Percentiles rank a stretch among this genome's conserved stretches.
Conservation (phyloP, 495 filamentous ascomycete species). For the Margaritispora aquatica region DNA sequence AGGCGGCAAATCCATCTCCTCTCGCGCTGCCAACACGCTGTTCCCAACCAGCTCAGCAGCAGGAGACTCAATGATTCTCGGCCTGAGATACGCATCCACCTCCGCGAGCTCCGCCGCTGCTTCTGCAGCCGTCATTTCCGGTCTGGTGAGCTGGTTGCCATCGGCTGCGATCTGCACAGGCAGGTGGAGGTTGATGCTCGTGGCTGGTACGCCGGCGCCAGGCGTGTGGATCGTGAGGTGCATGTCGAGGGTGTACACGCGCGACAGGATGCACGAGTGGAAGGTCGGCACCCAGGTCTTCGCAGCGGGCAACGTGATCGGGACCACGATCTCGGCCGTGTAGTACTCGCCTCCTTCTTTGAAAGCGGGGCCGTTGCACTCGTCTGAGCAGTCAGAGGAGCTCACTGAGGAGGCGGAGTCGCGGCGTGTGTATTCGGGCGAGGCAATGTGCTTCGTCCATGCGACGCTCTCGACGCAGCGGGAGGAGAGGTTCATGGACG, state of each 20-base stretch:
- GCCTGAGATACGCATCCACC: slow-evolving; percentile 42
- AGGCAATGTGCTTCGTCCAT: slow-evolving; percentile 44
- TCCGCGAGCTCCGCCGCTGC: slow-evolving; percentile 24
- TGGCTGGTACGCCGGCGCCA: slow-evolving; percentile 44
- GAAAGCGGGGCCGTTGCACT: neutral
- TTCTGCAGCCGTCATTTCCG: slow-evolving; percentile 7
- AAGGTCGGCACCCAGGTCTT: slow-evolving; percentile 81
- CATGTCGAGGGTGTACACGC: slow-evolving; percentile 72
- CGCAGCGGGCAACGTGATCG: slow-evolving; percentile 60
- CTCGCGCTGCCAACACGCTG: slow-evolving; percentile 8
- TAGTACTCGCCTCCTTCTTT: slow-evolving; percentile 45
- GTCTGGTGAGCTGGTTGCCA: slow-evolving; percentile 1
- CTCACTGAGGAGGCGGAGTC: slow-evolving; percentile 36
- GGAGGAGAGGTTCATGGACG: slow-evolving; percentile 55
- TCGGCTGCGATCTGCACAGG: slow-evolving; percentile 70
- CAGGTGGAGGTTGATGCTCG: slow-evolving; percentile 56
- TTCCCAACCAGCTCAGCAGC: slow-evolving; percentile 15
- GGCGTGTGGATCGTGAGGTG: slow-evolving; percentile 54
- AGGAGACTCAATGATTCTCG: slow-evolving; percentile 35
- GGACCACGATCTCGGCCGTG: slow-evolving; percentile 63
- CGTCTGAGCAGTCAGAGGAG: slow-evolving; percentile 18
- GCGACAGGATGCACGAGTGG: slow-evolving; percentile 75
- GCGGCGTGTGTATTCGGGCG: slow-evolving; percentile 32
- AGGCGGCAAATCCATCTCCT: slow-evolving; percentile 11
- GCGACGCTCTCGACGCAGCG: slow-evolving; percentile 56